phyloP scores from a whole-genome alignment of 352 stramenopile genomes.

The Pythium inflatum region DNA sequence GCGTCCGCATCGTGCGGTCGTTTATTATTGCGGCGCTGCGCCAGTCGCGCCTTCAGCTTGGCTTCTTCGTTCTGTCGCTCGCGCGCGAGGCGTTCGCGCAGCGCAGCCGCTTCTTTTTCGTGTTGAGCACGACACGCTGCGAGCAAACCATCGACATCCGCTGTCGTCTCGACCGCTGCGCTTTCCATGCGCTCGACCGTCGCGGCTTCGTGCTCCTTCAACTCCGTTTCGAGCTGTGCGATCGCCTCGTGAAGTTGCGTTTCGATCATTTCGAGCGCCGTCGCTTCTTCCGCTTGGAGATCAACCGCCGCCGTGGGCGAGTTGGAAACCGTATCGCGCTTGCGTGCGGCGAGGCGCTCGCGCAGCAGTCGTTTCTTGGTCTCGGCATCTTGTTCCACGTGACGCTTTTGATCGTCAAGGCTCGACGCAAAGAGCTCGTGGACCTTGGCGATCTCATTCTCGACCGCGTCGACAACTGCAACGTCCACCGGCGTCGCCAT shows the following conservation, averaged over 20 bases:
- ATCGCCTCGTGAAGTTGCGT: constrained; percentile 23
- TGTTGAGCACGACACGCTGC: constrained; percentile 33
- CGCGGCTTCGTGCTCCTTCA: constrained; percentile 9
- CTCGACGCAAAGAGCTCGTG: constrained; percentile 28
- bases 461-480: not conserved
- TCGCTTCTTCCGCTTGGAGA: constrained; percentile 18
- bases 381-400: constrained; percentile 12
- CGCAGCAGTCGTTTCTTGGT: constrained; percentile 18
- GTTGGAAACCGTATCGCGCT: not conserved
- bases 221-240: not conserved
- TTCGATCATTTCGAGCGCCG: constrained; percentile 23
- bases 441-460: constrained; percentile 25
- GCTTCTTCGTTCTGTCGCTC: constrained; percentile 29
- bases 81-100: constrained; percentile 27
- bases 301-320: not conserved
- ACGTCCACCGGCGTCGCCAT: not conserved
- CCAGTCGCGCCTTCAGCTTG: constrained; percentile 24
- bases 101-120: constrained; percentile 30
- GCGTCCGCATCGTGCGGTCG: not conserved
- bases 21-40: constrained; percentile 18
- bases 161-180: constrained; percentile 18
- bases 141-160: constrained; percentile 40
- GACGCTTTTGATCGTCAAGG: constrained; percentile 12
- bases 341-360: constrained; percentile 13
- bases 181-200: constrained; percentile 35